A percentile compares a stretch with the other conserved stretches of the same genome.
Evolutionary conservation across 2,329 filamentous ascomycete species (phyloP).

Genomic region (Hyphodiscus sp.): DNA sequence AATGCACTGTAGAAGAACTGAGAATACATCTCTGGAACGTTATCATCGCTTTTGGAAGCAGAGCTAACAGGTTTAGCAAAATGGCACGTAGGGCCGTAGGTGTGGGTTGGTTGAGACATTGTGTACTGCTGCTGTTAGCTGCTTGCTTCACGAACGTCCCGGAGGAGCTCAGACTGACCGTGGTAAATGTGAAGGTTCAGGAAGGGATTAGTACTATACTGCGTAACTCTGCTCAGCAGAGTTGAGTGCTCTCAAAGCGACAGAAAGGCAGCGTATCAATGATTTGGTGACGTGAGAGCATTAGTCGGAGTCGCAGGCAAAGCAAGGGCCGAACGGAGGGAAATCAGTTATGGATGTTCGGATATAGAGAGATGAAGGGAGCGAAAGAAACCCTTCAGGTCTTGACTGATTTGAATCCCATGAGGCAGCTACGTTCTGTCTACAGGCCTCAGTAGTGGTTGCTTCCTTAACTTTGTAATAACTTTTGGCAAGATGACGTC

Average conservation of each 20-base stretch:
- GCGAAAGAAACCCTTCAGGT: background rate
- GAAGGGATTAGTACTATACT: background rate
- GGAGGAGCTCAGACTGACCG: background rate
- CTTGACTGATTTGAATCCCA: background rate
- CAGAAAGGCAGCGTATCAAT: conserved; percentile 3
- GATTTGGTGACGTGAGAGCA: conserved; percentile 1
- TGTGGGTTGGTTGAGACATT: conserved; percentile 27
- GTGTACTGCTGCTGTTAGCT: conserved; percentile 7
- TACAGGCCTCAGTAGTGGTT: background rate
- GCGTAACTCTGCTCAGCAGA: conserved; percentile 13
- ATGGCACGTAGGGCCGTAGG: conserved; percentile 28
- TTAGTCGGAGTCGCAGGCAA: background rate
- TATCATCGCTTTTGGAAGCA: conserved; percentile 28
- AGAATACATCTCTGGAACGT: conserved; percentile 53
- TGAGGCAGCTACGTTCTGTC: background rate
- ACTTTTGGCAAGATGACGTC: background rate
- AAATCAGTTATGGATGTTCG: background rate
- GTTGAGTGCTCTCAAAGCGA: conserved; percentile 3
- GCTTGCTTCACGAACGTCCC: background rate
- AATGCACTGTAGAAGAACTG: conserved; percentile 84
- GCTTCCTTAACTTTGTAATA: background rate
- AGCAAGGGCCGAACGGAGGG: background rate
- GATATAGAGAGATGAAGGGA: background rate
- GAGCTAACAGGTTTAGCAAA: conserved; percentile 18
- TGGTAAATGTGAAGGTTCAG: conserved; percentile 1